These are phyloP conservation scores for Cladosporium sp. DNA, from an alignment of 2,329 filamentous ascomycete species.

Conservation along the genomic window DNA sequence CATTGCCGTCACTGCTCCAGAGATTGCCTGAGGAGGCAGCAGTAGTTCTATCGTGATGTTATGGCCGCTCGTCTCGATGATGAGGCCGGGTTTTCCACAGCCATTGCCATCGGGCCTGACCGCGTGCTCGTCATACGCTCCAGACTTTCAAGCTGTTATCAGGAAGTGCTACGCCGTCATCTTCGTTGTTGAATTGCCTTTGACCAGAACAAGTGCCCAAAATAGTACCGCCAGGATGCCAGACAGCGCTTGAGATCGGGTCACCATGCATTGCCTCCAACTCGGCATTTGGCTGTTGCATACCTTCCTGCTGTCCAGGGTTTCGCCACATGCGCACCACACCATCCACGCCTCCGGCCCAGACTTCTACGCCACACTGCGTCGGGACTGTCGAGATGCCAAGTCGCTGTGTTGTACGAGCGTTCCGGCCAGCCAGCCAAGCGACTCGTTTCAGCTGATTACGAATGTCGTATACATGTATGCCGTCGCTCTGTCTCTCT, in stretches of 20 bases:
- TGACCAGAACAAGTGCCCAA: conserved; percentile 50
- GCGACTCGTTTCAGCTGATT: conserved; percentile 49
- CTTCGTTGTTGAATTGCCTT: not conserved
- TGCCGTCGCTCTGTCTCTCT: conserved; percentile 53
- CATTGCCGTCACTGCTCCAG: no score
- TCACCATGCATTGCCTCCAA: conserved; percentile 42
- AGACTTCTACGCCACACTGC: conserved; percentile 48
- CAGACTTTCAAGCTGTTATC: conserved; percentile 11
- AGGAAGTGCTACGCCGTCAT: not conserved
- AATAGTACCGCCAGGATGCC: conserved; percentile 46
- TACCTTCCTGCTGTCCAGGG: conserved; percentile 38
- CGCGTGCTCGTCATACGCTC: not conserved
- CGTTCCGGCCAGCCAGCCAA: conserved; percentile 42
- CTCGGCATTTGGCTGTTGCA: conserved; percentile 39
- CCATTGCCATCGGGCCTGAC: no score
- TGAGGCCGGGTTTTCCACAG: no score
- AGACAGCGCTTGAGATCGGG: conserved; percentile 40
- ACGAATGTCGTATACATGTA: conserved; percentile 58
- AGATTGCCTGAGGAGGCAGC: no score
- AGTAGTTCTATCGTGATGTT: no score
- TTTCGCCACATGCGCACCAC: conserved; percentile 43
- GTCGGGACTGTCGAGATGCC: conserved; percentile 48
- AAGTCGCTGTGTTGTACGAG: conserved; percentile 52
- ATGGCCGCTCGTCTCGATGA: no score
- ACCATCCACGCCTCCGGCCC: conserved; percentile 58